Evolutionary conservation across 768 basidiomycete genomes (phyloP), one percentile per base, ranked within the genome.

Genomic region (Kwoniella sp.): DNA sequence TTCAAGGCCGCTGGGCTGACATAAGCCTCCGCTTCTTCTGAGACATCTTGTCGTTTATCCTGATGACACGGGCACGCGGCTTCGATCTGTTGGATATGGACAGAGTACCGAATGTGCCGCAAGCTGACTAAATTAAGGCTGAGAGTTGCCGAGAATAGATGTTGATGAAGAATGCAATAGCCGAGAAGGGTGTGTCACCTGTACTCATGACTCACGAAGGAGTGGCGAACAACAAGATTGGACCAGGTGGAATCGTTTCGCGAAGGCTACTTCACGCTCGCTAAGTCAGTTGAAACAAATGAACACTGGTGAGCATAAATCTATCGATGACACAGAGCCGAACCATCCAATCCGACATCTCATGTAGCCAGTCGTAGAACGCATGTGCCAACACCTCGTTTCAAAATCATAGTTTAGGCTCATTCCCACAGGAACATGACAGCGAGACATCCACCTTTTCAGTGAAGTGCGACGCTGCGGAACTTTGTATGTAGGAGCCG

Each of bases 391-490:
- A 45, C 41, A 11, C 41, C 41, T 45, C 11, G 41, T 45, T 45
- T 45, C 41, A 45, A 37, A 37, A 45, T 45, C 41, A 45, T 3
- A 45, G 41, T 45, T 45, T 45, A 17, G 41, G 4, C 8, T 20
- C 4, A 3, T 4, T 45, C 11, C 15, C 41, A 45, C 41, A 45
- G 41, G 41, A 45, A 45, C 41, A 17, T 4, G 17, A 11, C 11
- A 20, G 41, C 41, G 41, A 45, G 41, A 45, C 41, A 45, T 45
- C 41, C 41, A 45, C 41, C 15, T 45, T 45, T 45, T 45, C 41
- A 45, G 41, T 45, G 41, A 17, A 45, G 41, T 45, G 41, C 41
- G 41, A 17, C 41, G 34, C 41, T 45, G 41, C 41, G 41, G 41
- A 45, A 45, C 41, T 17, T 45, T 45, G 41, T 7, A 5, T 11